Conservation (phyloP, 148 eudicot genomes). For the Cornus kousa region DNA sequence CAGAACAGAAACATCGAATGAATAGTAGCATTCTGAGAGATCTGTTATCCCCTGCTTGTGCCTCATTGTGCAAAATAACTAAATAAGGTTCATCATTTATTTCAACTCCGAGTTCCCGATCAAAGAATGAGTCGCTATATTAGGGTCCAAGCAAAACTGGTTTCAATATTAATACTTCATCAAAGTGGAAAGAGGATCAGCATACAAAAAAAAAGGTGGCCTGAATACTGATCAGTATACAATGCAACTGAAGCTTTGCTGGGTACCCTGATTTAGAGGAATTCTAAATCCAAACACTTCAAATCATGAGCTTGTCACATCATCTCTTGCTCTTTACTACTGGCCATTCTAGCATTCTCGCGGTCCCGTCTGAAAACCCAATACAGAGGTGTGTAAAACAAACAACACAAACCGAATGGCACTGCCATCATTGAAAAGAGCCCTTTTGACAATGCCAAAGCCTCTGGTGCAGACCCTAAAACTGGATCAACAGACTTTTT, state of each 20-base stretch:
- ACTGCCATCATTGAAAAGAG: constrained; percentile 88
- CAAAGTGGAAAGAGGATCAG: neutral
- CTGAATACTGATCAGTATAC: neutral
- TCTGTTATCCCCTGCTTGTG: neutral
- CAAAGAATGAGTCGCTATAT: neutral
- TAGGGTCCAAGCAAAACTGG: neutral
- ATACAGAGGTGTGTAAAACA: constrained; percentile 84
- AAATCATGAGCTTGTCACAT: constrained; percentile 20
- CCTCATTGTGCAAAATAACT: no score
- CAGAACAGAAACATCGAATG: no score
- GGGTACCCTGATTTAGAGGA: neutral
- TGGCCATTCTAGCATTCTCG: constrained; percentile 62
- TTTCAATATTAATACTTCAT: neutral
- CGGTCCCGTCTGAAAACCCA: constrained; percentile 61
- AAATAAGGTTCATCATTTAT: no score
- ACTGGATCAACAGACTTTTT: constrained; percentile 56
- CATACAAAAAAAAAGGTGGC: neutral
- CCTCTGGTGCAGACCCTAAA: constrained; percentile 64
- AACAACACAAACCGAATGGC: constrained; percentile 84
- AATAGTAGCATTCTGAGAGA: no score
- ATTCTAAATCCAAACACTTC: neutral
- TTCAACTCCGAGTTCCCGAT: no score
- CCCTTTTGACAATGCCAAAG: constrained; percentile 81
- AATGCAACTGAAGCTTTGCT: neutral
- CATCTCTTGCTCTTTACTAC: constrained; percentile 61